Evolutionary conservation across 2,329 filamentous ascomycete species (phyloP), one percentile per base, ranked within the genome.

Genomic region (Cordyceps cicadae): DNA sequence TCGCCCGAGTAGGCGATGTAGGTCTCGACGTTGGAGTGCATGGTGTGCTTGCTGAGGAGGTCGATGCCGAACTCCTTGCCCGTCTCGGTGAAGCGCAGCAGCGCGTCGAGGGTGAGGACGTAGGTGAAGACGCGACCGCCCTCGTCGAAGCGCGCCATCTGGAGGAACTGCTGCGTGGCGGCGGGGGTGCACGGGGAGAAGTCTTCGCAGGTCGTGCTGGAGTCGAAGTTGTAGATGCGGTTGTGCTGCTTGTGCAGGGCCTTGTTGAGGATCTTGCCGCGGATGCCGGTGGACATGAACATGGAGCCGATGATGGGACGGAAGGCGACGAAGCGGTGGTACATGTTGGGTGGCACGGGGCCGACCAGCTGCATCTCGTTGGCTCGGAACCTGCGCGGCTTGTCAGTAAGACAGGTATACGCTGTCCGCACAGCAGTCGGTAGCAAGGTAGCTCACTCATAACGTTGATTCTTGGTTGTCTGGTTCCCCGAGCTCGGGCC

Each of bases 41-140:
- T 96, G 46, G 91, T 96, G 73, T 97, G 93, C 72, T 97, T 97
- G 72, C 87, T 92, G 68, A 97, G 76, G 72, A 97, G 79, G 74
- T 97, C 93, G 68, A 97, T 91, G 57, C 92, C 91, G 62, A 97
- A 97, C 68, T 97, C 92, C 67, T 94, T 94, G 34, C 93, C 93
- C 0, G 93, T 97, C 73, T 97, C 93, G 1, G 93, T 97, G 74
- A 97, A 97, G 51, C 92, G 87, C 70, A 95, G 83, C 58, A 93
- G 80, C 5, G 88, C 89, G 69, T 97, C 93, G 7, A 97, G 81
- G 0, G 91, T 96, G 24, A 97, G 78, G 29, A 97, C 87, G 67
- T 97, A 97, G 24, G 93, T 97, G 70, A 94, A 97, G 61, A 95
- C 85, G 14, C 92, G 86, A 1, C 89, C 88, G 19, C 91, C 92